Evolutionary conservation across 768 basidiomycete genomes (phyloP), one percentile per base, ranked within the genome.

Genomic region (Coprinopsis marcescibilis): DNA sequence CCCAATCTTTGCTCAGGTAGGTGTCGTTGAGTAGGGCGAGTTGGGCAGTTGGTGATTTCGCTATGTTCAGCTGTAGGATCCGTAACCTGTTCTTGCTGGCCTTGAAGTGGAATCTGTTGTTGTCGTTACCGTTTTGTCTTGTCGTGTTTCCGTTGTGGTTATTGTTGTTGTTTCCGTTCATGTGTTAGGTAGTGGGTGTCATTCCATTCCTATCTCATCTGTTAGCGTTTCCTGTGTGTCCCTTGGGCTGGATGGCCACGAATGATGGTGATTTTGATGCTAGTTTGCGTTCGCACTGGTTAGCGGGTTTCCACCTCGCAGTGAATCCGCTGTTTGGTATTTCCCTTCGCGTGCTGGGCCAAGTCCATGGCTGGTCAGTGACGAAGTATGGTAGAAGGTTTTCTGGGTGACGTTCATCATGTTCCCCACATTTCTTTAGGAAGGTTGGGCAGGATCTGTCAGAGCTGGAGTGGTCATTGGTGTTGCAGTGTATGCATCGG

Each of bases 1-100:
- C 64, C 34, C 49, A 64, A 3, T 62, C 23, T 0, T 52, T 42
- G 8, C 8, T n/a, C 29, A 32, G 29, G 8, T 8, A 8, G n/a
- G 8, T n/a, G 8, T n/a, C 29, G 29, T 32, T 32, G n/a, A 32
- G 8, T 32, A 32, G 29, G 8, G 8, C 29, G 8, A 8, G n/a
- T 32, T 32, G 29, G 8, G 29, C 29, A 32, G 29, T 32, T n/a
- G 29, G n/a, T 8, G 29, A 32, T 32, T 32, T 32, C 8, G 8
- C n/a, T n/a, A 32, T 32, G 29, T 32, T 32, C 29, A 8, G 29
- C n/a, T 32, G 29, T n/a, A 8, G n/a, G 29, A 32, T 32, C 29
- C 29, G 8, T 32, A 32, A n/a, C 29, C 29, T 32, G 8, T 32
- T 32, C 29, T 8, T 8, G 8, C n/a, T 32, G 8, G 8, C 29